These are phyloP conservation scores for Cladorrhinum sp. DNA, from an alignment of 2,329 filamentous ascomycete genomes.

Conservation along the genomic window DNA sequence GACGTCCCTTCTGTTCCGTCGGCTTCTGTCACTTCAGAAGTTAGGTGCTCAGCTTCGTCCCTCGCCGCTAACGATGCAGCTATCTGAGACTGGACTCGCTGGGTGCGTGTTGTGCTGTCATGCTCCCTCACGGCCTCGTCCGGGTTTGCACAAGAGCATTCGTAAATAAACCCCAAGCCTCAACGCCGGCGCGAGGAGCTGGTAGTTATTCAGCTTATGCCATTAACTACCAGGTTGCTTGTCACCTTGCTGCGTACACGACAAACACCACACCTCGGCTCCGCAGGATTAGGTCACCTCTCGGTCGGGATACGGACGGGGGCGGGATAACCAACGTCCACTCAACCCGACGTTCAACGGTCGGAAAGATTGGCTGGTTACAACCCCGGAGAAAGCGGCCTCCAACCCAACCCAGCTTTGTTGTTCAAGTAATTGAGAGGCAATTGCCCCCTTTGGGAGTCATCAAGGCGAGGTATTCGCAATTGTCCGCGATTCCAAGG, in stretches of 20 bases:
- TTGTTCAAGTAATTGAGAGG: not conserved
- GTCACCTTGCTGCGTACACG: no score
- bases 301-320: not conserved
- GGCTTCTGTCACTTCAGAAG: constrained; percentile 26
- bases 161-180: constrained; percentile 3
- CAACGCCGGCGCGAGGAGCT: not conserved
- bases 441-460: not conserved
- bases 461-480: not conserved
- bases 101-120: constrained; percentile 4
- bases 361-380: not conserved
- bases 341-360: not conserved
- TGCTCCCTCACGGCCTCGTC: constrained; percentile 4
- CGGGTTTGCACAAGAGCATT: not conserved
- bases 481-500: not conserved
- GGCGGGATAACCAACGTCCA: not conserved
- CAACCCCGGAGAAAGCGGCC: not conserved
- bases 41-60: constrained; percentile 1
- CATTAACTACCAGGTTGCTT: no score
- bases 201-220: not conserved
- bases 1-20: constrained; percentile 27
- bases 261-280: constrained; percentile 2
- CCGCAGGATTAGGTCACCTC: no score
- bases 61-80: constrained; percentile 19
- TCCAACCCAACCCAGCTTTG: not conserved
- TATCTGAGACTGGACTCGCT: constrained; percentile 11